Evolutionary conservation across 495 filamentous ascomycete genomes (phyloP), one percentile per base, ranked within the genome.

Genomic region (Neurospora sp.): DNA sequence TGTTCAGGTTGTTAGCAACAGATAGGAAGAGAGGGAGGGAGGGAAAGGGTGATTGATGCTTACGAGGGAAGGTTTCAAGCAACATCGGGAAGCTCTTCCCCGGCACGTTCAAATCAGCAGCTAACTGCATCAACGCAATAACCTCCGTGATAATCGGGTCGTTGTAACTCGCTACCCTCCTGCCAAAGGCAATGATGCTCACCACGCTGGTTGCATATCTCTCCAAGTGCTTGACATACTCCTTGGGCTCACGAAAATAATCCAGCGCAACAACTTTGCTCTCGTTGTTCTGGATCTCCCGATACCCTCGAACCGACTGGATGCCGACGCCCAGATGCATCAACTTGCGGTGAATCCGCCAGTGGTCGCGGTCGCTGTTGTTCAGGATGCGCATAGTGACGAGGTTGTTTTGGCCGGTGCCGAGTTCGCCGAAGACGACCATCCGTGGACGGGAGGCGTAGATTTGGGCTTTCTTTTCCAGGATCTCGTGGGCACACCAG

Each of bases 201-300:
- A 90, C 89, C 12, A 91, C 86, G 71, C 87, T 89, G 1, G 87
- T 87, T 3, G 89, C 88, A 73, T 89, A 91, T 41, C 89, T 82
- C 76, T 91, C 89, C 8, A 91, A 81, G 65, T 89, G 87, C 79
- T 87, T 89, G 65, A 88, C 88, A 79, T 89, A 91, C 40, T 84
- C 79, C 31, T 76, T 76, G 0, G 86, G 84, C 16, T 78, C 83
- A 10, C 77, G 81, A 5, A 86, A 76, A 4, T 90, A 78, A 72
- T 90, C 86, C 35, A 83, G 83, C 2, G 86, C 83, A 8, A 90
- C 79, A 4, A 86, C 74, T 20, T 83, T 84, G 68, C 83, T 85
- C 76, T 88, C 86, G 72, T 89, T 86, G 76, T 90, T 89, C 71
- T 91, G 89, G 70, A 90, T 88, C 6, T 80, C 77, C 0, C 87